Evolutionary conservation across 1,284 basidiomycete species (phyloP).

Genomic region (Cutaneotrichosporon arboriforme): DNA sequence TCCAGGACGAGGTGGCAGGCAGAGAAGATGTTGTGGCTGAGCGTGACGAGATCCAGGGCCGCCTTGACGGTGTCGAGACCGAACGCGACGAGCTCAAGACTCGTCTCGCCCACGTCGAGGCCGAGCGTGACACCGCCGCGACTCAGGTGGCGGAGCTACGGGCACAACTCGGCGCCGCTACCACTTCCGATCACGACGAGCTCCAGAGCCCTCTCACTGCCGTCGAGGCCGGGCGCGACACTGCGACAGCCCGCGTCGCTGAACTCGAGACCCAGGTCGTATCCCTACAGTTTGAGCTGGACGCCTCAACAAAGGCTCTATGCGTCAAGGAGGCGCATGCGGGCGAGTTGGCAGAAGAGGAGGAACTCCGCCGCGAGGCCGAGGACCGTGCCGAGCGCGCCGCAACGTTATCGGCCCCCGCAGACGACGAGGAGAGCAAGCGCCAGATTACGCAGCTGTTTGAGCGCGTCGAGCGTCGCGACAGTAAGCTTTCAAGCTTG

Average conservation of each 20-base stretch:
- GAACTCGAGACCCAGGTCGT: too few relatives aligned
- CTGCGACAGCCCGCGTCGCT: background rate
- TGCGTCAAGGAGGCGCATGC: background rate
- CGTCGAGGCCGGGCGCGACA: background rate
- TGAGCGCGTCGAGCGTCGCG: conserved; percentile 8
- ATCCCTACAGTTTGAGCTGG: too few relatives aligned
- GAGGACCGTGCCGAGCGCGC: conserved; percentile 5
- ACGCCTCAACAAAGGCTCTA: too few relatives aligned
- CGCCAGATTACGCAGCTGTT: background rate
- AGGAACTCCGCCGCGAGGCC: conserved; percentile 1
- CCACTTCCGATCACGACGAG: background rate
- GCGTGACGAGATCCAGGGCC: background rate
- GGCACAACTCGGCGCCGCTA: background rate
- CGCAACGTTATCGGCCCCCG: background rate
- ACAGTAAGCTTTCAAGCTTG: background rate
- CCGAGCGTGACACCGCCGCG: conserved; percentile 2
- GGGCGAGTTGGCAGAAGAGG: background rate
- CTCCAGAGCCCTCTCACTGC: background rate
- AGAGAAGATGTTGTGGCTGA: background rate
- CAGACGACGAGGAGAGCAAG: background rate
- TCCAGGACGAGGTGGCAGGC: background rate
- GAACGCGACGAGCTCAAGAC: background rate
- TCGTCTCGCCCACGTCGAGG: conserved; percentile 1
- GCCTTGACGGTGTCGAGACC: background rate
- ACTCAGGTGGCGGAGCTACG: conserved; percentile 1